These are phyloP conservation scores for Saussurea involucrata DNA, from an alignment of 129 eudicot genomes.

Conservation along the genomic window DNA sequence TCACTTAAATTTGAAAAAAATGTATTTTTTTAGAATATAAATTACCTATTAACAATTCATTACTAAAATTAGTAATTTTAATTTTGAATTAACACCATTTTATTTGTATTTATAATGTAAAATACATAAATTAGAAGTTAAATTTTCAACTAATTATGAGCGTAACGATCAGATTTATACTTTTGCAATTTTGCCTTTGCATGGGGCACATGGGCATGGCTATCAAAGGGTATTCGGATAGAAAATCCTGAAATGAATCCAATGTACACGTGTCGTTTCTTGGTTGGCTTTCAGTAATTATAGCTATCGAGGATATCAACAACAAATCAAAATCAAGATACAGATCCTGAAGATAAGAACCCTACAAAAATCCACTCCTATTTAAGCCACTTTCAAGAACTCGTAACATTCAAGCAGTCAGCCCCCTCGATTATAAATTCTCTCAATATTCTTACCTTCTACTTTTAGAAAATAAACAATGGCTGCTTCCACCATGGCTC, in stretches of 20 bases:
- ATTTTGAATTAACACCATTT: too few relatives aligned
- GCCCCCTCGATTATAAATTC: not conserved
- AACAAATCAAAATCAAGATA: constrained; percentile 36
- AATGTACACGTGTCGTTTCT: constrained; percentile 20
- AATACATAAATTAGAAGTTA: too few relatives aligned
- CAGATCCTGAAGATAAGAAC: constrained; percentile 38
- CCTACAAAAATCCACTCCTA: not conserved
- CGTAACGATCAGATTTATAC: not conserved
- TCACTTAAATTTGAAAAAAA: too few relatives aligned
- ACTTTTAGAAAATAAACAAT: not conserved
- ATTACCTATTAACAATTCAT: too few relatives aligned
- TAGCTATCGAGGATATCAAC: constrained; percentile 24
- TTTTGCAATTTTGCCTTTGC: not conserved
- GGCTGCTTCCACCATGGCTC: constrained; percentile 6
- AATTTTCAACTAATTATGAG: too few relatives aligned
- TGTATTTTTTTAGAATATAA: too few relatives aligned
- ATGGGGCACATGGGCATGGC: not conserved
- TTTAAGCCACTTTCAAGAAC: constrained; percentile 4
- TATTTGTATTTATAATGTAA: too few relatives aligned
- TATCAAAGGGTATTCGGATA: constrained; percentile 10
- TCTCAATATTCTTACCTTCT: constrained; percentile 7
- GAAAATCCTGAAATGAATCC: constrained; percentile 19
- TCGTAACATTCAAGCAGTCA: constrained; percentile 25
- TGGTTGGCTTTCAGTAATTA: not conserved
- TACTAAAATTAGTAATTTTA: too few relatives aligned